Evolutionary conservation across 2,329 filamentous ascomycete species (phyloP).

Genomic region (Juglanconis juglandina): DNA sequence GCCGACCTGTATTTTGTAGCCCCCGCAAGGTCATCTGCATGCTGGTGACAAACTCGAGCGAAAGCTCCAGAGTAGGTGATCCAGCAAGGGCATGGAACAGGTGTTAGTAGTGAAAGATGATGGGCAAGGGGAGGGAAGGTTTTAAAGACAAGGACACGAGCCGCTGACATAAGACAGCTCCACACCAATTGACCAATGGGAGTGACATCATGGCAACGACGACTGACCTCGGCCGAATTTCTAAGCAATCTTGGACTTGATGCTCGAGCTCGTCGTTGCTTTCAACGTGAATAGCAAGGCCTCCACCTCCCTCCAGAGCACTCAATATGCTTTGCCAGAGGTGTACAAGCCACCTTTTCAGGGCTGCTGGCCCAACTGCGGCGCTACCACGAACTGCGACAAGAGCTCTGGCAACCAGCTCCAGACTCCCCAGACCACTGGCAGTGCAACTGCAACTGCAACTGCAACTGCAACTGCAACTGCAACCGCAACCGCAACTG

Average conservation of each 20-base stretch:
- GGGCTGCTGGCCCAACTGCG: neutral
- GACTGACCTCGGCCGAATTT: neutral
- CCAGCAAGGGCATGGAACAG: too few species aligned
- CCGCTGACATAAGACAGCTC: constrained; percentile 8
- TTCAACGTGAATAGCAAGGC: neutral
- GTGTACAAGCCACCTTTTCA: constrained; percentile 2
- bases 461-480: neutral
- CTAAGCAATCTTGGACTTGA: neutral
- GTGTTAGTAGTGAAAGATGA: too few species aligned
- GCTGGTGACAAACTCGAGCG: too few species aligned
- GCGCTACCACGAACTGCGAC: neutral
- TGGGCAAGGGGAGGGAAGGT: too few species aligned
- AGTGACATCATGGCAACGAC: constrained; percentile 7
- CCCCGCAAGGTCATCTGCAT: too few species aligned
- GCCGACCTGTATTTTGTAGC: too few species aligned
- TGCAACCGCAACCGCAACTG: neutral
- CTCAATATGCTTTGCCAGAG: constrained; percentile 11
- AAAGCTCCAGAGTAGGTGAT: too few species aligned
- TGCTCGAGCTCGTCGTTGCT: neutral
- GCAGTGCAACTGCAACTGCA: neutral
- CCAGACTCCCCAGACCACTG: neutral
- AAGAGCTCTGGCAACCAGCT: neutral
- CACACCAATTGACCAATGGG: neutral
- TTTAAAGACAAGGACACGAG: neutral
- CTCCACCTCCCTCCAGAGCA: neutral